Percentiles rank a stretch among this genome's conserved stretches.
Conservation (phyloP, 108 stramenopile species). For the Cyclotella cryptica region DNA sequence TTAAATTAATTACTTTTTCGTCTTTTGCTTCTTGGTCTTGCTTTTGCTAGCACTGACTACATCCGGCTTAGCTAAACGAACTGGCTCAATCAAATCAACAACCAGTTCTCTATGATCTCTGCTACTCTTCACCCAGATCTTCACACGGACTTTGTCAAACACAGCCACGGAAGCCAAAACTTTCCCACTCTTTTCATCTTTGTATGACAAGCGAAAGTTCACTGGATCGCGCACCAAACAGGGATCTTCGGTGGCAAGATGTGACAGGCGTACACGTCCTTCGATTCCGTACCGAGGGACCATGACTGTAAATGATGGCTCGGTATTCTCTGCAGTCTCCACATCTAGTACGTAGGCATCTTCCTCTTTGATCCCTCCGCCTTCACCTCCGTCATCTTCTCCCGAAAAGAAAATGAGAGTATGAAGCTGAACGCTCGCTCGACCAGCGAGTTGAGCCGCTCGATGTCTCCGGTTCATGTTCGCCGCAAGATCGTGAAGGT, state of each 20-base stretch:
- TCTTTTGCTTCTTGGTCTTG: constrained; percentile 46
- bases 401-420: constrained; percentile 93
- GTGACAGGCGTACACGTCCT: constrained; percentile 76
- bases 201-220: constrained; percentile 65
- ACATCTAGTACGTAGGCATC: constrained; percentile 96
- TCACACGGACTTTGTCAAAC: constrained; percentile 90
- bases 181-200: constrained; percentile 54
- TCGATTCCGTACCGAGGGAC: constrained; percentile 99
- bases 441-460: constrained; percentile 94
- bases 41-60: constrained; percentile 9
- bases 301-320: constrained; percentile 87
- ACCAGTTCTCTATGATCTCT: constrained; percentile 80
- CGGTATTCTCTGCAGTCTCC: constrained; percentile 61
- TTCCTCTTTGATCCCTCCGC: constrained; percentile 70
- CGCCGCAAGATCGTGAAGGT: constrained; percentile 91
- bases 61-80: constrained; percentile 37
- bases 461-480: constrained; percentile 98
- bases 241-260: constrained; percentile 55
- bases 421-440: constrained; percentile 93
- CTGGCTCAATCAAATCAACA: constrained; percentile 72
- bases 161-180: constrained; percentile 70
- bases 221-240: constrained; percentile 65
- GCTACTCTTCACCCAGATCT: constrained; percentile 70
- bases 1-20: neutral
- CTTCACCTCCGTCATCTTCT: constrained; percentile 65